phyloP scores from a whole-genome alignment of 129 eudicot genomes.

The Glebionis coronaria region DNA sequence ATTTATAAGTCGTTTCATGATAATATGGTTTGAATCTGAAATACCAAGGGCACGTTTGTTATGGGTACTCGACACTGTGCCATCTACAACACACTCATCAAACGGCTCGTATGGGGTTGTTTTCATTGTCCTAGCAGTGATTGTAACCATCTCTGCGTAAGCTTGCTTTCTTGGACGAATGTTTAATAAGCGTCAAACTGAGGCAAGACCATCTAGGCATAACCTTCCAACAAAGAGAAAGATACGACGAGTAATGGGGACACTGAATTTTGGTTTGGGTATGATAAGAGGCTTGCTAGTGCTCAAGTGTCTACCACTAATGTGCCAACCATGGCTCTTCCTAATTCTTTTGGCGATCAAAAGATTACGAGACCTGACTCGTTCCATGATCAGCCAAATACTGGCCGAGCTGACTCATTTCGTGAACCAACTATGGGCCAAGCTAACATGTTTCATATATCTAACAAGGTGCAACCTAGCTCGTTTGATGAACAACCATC shows the following conservation, averaged over 20 bases:
- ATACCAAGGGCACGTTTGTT: too few relatives aligned
- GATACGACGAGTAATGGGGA: slow-evolving; percentile 24
- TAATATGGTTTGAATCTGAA: too few relatives aligned
- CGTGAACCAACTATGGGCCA: slow-evolving; percentile 16
- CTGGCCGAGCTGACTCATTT: slow-evolving; percentile 3
- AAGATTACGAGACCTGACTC: slow-evolving; percentile 17
- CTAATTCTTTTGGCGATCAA: slow-evolving; percentile 22
- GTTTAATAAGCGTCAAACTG: slow-evolving; percentile 21
- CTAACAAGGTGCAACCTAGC: slow-evolving; percentile 15
- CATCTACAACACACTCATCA: slow-evolving; percentile 26
- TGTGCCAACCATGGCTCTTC: slow-evolving; percentile 22
- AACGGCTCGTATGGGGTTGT: slow-evolving; percentile 39
- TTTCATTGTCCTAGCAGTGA: slow-evolving; percentile 36
- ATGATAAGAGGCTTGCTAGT: slow-evolving; percentile 34
- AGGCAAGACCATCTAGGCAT: slow-evolving; percentile 22
- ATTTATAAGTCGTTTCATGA: too few relatives aligned
- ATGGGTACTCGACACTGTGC: slow-evolving; percentile 18
- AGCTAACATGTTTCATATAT: slow-evolving; percentile 20
- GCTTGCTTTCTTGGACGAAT: slow-evolving; percentile 42
- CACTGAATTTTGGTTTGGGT: slow-evolving; percentile 38
- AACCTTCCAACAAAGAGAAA: slow-evolving; percentile 24
- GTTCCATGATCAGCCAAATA: slow-evolving; percentile 22
- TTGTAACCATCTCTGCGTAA: slow-evolving; percentile 27
- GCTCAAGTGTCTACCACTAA: slow-evolving; percentile 28
- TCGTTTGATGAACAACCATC: slow-evolving; percentile 17